Base-by-base conservation (phyloP, 192 early-diverging fungal genomes). In the Coemansia sp. region DNA sequence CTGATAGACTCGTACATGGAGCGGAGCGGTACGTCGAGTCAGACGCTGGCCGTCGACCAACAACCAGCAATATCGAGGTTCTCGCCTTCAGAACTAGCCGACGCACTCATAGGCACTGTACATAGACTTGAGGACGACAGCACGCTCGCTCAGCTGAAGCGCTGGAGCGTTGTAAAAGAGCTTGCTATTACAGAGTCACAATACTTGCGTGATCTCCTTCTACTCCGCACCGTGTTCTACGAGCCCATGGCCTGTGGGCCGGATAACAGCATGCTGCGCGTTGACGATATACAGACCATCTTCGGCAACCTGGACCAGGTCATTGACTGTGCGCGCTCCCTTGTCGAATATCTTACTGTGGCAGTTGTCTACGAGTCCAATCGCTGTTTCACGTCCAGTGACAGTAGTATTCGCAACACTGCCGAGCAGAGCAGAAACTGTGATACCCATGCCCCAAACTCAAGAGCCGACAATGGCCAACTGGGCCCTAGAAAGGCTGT, bases 271-370 rank as follows among this genome's bases (percentile, higher is more conserved):
- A 66, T 83, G 23, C 85, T 91, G 34, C 83, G 87, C 23, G 65
- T 69, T 36, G 82, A 81, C 16, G 94, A 95, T 57, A 81, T 87
- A 23, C 89, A 88, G 67, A 72, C 82, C 6, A 72, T 97, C 16
- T 97, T 95, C 75, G 87, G 84, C 59, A 94, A 95, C 77, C 77
- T 97, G 38, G 86, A 88, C 11, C 85, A 86, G 5, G 86, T 97
- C 15, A 88, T 94, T 36, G 76, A 77, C 21, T 86, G 90, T 59
- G 88, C 91, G 18, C 69, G 79, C 14, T 79, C 85, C n/a, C 83
- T 95, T 49, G 73, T 92, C 3, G 87, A 83, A n/a, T 71, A 87
- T 36, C 68, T 95, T 64, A 85, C 88, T 9, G 84, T 81, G 14
- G 89, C 90, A 2, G 85, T 71, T 48, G 80, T 75, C 9, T 74